Evolutionary conservation across 2,329 filamentous ascomycete genomes (phyloP), one percentile per base, ranked within the genome.

Genomic region (Xylariaceae sp.): DNA sequence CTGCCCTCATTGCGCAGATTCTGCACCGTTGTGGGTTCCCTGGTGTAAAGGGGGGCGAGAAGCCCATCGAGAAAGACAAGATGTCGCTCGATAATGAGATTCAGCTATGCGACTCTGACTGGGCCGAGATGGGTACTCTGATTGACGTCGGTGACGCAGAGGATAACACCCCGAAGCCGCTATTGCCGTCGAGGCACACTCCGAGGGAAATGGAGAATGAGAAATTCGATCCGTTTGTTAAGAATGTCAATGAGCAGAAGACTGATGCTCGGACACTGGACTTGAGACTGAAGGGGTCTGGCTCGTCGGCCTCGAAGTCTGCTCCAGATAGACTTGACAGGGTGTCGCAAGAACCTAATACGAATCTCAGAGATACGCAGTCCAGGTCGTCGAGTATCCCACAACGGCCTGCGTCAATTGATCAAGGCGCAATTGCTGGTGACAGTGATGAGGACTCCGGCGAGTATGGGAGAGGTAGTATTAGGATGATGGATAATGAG

Each of bases 1-100:
- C 79, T 0, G 65, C 66, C 1, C 64, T 81, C 12, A 74, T 75
- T 7, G 72, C 72, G 30, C 71, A 77, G 65, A 81, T 82, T 19
- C 66, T 82, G 33, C 66, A 68, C 15, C 69, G 71, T 38, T 82
- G 78, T 59, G 77, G 75, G 15, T 80, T 82, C 49, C 64, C 72
- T 2, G 67, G 72, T 36, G 66, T 78, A 27, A 66, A 67, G 39
- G 75, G 72, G 9, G 70, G 71, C 19, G 65, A 66, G 1, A 68
- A 67, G 5, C 62, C 61, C 1, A 81, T 81, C 42, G 75, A 76
- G 56, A 76, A 74, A 56, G 78, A 81, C 22, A 27, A 36, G 11
- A 17, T 17, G 40, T 12, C n/a, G 7, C 54, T 49, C 18, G 44
- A 44, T n/a, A 68, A 68, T 35, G 55, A 52, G 33, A 67, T 73